Evolutionary conservation across 2,329 filamentous ascomycete species (phyloP).

Genomic region (Scytalidium sp.): DNA sequence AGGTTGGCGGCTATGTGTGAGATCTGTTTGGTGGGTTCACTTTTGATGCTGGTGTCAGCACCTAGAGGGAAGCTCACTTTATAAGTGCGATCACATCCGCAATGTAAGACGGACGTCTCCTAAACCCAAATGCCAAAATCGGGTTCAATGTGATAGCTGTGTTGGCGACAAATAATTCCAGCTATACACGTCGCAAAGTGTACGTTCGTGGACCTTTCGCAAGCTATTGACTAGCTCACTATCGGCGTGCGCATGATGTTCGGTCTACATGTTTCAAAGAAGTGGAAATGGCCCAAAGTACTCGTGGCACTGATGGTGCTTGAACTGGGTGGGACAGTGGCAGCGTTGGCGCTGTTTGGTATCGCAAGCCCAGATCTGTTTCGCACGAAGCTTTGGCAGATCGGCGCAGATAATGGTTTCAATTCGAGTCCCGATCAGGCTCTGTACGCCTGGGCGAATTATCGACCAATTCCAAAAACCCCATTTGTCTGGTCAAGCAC

Average conservation of each 20-base stretch:
- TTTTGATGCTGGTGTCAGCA: background rate
- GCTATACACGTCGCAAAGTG: background rate
- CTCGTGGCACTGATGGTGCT: conserved; percentile 55
- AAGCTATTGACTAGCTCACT: background rate
- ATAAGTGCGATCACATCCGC: background rate
- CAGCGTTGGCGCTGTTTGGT: conserved; percentile 66
- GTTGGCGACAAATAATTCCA: background rate
- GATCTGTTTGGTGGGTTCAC: background rate
- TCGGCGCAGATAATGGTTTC: conserved; percentile 67
- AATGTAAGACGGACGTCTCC: background rate
- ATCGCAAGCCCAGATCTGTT: conserved; percentile 72
- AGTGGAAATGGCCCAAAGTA: conserved; percentile 45
- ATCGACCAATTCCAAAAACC: conserved; percentile 55
- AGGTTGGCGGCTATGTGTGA: background rate
- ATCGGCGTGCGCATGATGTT: background rate
- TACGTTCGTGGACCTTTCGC: background rate
- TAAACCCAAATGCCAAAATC: background rate
- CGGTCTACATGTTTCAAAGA: conserved; percentile 30
- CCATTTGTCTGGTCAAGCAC: conserved; percentile 71
- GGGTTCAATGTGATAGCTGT: background rate
- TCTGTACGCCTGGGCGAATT: conserved; percentile 72
- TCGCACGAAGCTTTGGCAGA: conserved; percentile 68
- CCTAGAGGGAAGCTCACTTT: background rate
- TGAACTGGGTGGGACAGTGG: conserved; percentile 64
- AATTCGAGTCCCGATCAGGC: conserved; percentile 71